Evolutionary conservation across 2,329 filamentous ascomycete genomes (phyloP), one percentile per base, ranked within the genome.

Genomic region (Tolypocladium paradoxum): DNA sequence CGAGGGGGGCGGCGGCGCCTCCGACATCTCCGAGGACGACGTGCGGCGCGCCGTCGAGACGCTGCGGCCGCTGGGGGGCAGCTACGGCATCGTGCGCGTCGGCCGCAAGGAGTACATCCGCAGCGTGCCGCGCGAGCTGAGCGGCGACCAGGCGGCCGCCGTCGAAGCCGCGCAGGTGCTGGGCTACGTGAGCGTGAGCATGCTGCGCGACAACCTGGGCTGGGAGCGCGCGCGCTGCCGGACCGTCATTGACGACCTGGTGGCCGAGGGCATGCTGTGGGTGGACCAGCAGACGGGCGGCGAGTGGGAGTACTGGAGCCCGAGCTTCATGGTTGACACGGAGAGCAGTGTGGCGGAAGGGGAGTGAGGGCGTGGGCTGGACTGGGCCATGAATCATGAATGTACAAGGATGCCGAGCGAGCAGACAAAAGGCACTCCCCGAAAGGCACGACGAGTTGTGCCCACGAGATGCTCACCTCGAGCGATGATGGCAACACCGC

Each of bases 241-340:
- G 65, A 96, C 93, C 0, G 90, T 92, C 2, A 79, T 97, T 50
- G 90, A 96, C 57, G 93, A 99, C 68, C 73, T 99, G 35, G 77
- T 97, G 50, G 84, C 85, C 0, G 90, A 95, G 63, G 90, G 90
- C 51, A 81, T 99, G 74, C 82, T 99, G 16, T 99, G 93, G 93
- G 83, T 97, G 6, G 93, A 99, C 69, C 83, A 82, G 59, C 90
- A 96, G 71, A 84, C 73, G 11, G 77, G 81, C 9, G 68, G 66
- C 20, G 92, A 97, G 72, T 90, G 85, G 69, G 91, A 97, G 70
- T 99, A 96, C 63, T 99, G 93, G 93, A 88, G 83, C 55, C 88
- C 88, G 0, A 83, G 85, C 0, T 88, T 87, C 56, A 88, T 91
- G 75, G 67, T 76, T 2, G 74, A 75, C 40, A 61, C 65, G 18